Evolutionary conservation across 176 grass and related monocot species (phyloP), one percentile per base, ranked within the genome.

Genomic region (Poa annua): DNA sequence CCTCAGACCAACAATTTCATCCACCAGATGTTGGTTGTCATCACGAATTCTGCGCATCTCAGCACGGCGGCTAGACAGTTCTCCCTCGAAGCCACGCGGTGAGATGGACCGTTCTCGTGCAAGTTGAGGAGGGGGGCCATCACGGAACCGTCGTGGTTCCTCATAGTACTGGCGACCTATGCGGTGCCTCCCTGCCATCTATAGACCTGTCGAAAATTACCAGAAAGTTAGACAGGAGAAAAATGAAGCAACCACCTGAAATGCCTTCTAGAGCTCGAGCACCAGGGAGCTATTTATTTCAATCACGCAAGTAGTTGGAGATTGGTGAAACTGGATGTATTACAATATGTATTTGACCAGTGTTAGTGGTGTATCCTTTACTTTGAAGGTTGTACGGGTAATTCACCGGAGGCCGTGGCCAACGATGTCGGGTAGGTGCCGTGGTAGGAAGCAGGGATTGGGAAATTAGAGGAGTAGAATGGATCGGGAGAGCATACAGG

Each of bases 131-230:
- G 78, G 88, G 22, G 86, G 88, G 8, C 8, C 92, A 73, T 88
- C 88, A 38, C 64, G 80, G 69, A 84, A 74, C 53, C 50, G 76
- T 73, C 65, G 88, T 51, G 80, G 80, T 0, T 83, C 86, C 24
- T 90, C 82, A 49, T 78, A 80, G 66, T 82, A 74, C 65, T 85
- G 54, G 17, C 71, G 80, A 54, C 76, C 29, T 36, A 75, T 55
- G 74, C 50, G 88, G 42, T 88, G 80, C 36, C 85, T 93, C 60
- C 92, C 92, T 54, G 88, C 80, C 88, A 88, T 93, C 52, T 82
- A 79, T 83, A 87, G 20, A 60, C 80, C 84, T 66, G 29, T 52
- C 1, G 68, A 83, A 22, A 53, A 71, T 44, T 81, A 85, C 8
- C 29, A 89, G 70, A 86, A 83, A 59, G 16, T 33, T 52, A 22